A percentile compares a stretch with the other conserved stretches of the same genome.
phyloP scores from a whole-genome alignment of 1,284 basidiomycete species.

The Trichosporon ovoides region DNA sequence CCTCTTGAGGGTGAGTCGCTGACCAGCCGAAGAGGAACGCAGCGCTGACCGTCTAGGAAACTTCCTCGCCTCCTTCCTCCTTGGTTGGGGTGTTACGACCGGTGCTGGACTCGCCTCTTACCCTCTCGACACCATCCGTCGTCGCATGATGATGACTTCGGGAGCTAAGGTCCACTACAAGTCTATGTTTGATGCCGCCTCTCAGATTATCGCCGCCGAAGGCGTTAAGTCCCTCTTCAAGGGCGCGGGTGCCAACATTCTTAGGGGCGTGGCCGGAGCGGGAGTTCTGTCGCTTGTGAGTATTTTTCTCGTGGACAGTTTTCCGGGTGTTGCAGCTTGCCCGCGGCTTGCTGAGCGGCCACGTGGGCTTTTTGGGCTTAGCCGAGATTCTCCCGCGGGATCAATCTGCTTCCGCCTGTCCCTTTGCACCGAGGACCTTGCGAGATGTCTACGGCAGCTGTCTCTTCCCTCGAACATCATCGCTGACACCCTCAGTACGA shows the following conservation, averaged over 20 bases:
- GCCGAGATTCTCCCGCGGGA: too few relatives aligned
- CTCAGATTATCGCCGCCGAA: conserved; percentile 59
- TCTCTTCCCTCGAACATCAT: too few relatives aligned
- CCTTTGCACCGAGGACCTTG: too few relatives aligned
- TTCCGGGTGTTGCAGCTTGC: too few relatives aligned
- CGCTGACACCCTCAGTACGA: too few relatives aligned
- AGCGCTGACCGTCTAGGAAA: conserved; percentile 44
- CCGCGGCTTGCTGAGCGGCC: too few relatives aligned
- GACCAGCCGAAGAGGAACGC: too few relatives aligned
- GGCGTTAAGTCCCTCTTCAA: conserved; percentile 60
- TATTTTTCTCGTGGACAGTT: too few relatives aligned
- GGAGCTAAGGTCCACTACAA: conserved; percentile 53
- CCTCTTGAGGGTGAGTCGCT: conserved; percentile 60
- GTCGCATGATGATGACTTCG: conserved; percentile 95
- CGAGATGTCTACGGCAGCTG: too few relatives aligned
- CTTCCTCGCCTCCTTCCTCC: conserved; percentile 78
- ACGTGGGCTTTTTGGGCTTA: too few relatives aligned
- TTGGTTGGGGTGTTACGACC: conserved; percentile 92
- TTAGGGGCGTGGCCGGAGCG: conserved; percentile 61
- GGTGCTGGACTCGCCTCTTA: conserved; percentile 93
- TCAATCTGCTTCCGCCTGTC: too few relatives aligned
- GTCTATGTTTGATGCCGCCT: conserved; percentile 60
- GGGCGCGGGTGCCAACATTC: conserved; percentile 56
- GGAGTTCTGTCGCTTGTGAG: conserved; percentile 64
- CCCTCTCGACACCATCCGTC: conserved; percentile 91